Percentiles rank a stretch among this genome's conserved stretches.
Conservation (phyloP, 306 rosid species). For the Malus asiatica region DNA sequence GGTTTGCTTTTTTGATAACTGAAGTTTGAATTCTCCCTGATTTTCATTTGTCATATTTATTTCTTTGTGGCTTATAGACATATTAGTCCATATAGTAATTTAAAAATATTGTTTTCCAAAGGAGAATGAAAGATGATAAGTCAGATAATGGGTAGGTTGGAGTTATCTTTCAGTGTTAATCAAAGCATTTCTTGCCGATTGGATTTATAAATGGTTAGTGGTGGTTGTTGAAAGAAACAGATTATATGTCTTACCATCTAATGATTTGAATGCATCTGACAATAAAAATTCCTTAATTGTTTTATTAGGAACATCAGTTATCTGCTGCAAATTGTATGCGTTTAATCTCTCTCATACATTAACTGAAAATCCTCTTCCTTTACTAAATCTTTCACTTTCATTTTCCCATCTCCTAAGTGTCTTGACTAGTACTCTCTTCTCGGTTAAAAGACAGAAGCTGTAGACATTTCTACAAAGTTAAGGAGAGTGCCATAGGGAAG, state of each 20-base stretch:
- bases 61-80: neutral
- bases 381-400: neutral
- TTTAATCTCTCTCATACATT: neutral
- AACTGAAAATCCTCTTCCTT: neutral
- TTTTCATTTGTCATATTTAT: neutral
- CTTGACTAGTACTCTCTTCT: neutral
- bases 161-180: neutral
- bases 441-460: neutral
- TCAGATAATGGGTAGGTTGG: neutral
- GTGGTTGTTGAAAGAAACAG: neutral
- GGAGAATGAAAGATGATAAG: neutral
- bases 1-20: constrained; percentile 40
- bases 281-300: neutral
- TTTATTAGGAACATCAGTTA: neutral
- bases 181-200: neutral
- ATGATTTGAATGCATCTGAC: neutral
- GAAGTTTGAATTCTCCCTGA: constrained; percentile 7
- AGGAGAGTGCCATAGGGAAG: neutral
- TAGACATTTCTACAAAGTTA: neutral
- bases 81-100: neutral
- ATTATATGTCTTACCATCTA: neutral
- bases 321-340: neutral
- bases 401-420: neutral
- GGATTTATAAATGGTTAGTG: neutral
- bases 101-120: neutral